Percentiles rank a stretch among this genome's conserved stretches.
Conservation (phyloP, 257 asterid genomes). For the Solanum virginianum region DNA sequence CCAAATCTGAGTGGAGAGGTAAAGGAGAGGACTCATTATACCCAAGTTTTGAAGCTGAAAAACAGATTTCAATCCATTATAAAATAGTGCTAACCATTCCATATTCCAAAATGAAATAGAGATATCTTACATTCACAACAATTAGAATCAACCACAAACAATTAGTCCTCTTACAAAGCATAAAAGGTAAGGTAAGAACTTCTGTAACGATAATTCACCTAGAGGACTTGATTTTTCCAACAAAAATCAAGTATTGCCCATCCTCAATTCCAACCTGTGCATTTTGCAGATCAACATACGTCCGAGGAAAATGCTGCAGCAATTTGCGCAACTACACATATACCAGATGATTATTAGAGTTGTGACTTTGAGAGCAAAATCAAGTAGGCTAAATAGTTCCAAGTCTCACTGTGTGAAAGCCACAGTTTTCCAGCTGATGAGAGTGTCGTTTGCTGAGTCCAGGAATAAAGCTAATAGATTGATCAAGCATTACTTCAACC, state of each 20-base stretch:
- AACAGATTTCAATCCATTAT: not conserved
- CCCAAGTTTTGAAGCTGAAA: not conserved
- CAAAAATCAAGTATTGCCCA: slow-evolving; percentile 78
- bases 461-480: slow-evolving; percentile 43
- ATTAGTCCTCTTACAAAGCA: not conserved
- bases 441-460: slow-evolving; percentile 56
- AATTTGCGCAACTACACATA: slow-evolving; percentile 72
- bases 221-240: slow-evolving; percentile 72
- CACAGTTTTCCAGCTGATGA: slow-evolving; percentile 59
- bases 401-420: slow-evolving; percentile 67
- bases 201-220: slow-evolving; percentile 25
- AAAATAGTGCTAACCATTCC: not conserved
- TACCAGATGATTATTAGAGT: slow-evolving; percentile 20
- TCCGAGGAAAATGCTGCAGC: slow-evolving; percentile 91
- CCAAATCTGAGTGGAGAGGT: not conserved
- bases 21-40: not conserved
- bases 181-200: not conserved
- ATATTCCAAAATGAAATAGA: not conserved
- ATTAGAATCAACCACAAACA: not conserved
- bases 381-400: not conserved
- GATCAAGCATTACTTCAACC: slow-evolving; percentile 55
- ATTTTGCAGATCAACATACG: slow-evolving; percentile 85
- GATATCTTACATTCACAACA: not conserved
- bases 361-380: not conserved
- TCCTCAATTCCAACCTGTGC: slow-evolving; percentile 76